A percentile compares a stretch with the other conserved stretches of the same genome.
Conservation (phyloP, 768 basidiomycete genomes). For the Boletus subcaerulescens region DNA sequence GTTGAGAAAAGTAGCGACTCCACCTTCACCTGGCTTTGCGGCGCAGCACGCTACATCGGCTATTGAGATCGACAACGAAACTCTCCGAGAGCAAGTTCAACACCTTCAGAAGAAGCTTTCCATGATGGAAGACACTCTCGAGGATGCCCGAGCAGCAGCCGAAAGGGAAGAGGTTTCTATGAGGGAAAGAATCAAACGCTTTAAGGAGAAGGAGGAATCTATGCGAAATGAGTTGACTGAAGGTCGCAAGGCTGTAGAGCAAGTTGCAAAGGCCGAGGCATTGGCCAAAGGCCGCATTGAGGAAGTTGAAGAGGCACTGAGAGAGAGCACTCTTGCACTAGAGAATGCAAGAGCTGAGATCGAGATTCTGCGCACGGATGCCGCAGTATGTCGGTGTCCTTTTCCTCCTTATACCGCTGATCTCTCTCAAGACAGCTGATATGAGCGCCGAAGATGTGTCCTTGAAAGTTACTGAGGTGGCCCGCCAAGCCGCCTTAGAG, state of each 20-base stretch:
- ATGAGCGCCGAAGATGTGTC: conserved; percentile 44
- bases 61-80: conserved; percentile 92
- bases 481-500: conserved; percentile 49
- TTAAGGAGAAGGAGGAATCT: conserved; percentile 70
- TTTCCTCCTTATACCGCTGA: conserved; percentile 9
- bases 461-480: conserved; percentile 46
- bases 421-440: conserved; percentile 40
- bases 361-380: conserved; percentile 70
- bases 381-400: conserved; percentile 52
- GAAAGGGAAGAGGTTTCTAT: conserved; percentile 71
- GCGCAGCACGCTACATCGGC: conserved; percentile 58
- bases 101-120: conserved; percentile 79
- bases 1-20: conserved; percentile 29
- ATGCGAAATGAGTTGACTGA: conserved; percentile 70
- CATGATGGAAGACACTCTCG: conserved; percentile 79
- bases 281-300: conserved; percentile 62
- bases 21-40: conserved; percentile 34
- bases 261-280: conserved; percentile 58
- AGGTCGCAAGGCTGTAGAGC: conserved; percentile 63
- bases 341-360: conserved; percentile 91
- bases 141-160: conserved; percentile 65
- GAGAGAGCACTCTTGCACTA: conserved; percentile 82
- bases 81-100: conserved; percentile 82
- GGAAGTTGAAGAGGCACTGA: conserved; percentile 87
- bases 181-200: conserved; percentile 60